Conservation (phyloP, 2,329 filamentous ascomycete genomes). For the Aspergillus tamarii region DNA sequence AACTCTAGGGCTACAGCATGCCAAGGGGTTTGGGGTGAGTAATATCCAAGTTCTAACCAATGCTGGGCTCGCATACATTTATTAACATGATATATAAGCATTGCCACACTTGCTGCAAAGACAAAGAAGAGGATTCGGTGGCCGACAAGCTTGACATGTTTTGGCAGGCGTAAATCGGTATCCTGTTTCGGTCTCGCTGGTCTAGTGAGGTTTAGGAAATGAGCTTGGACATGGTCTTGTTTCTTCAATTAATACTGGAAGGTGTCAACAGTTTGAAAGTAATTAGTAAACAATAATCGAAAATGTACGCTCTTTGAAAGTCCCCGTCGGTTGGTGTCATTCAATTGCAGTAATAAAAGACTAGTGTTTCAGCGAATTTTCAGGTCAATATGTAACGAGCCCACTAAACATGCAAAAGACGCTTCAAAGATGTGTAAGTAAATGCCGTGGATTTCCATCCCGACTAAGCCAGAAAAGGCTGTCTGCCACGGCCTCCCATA, state of each 20-base stretch:
- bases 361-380: too few relatives aligned
- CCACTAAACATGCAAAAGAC: too few relatives aligned
- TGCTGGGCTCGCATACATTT: background rate
- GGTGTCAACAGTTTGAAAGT: too few relatives aligned
- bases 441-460: too few relatives aligned
- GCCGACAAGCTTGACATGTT: background rate
- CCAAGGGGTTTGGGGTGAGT: background rate
- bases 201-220: background rate
- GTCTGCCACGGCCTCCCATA: conserved; percentile 9
- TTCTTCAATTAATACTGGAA: background rate
- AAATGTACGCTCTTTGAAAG: too few relatives aligned
- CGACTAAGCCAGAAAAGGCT: background rate
- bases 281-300: too few relatives aligned
- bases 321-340: too few relatives aligned
- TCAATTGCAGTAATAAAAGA: too few relatives aligned
- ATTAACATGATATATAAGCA: background rate
- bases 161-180: background rate
- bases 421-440: too few relatives aligned
- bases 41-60: background rate
- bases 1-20: background rate
- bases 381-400: too few relatives aligned
- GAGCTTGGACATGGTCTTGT: background rate
- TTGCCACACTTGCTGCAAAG: background rate
- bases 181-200: background rate
- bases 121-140: background rate